A percentile compares a stretch with the other conserved stretches of the same genome.
phyloP scores from a whole-genome alignment of 306 rosid species.

The Hylodesmum podocarpum region DNA sequence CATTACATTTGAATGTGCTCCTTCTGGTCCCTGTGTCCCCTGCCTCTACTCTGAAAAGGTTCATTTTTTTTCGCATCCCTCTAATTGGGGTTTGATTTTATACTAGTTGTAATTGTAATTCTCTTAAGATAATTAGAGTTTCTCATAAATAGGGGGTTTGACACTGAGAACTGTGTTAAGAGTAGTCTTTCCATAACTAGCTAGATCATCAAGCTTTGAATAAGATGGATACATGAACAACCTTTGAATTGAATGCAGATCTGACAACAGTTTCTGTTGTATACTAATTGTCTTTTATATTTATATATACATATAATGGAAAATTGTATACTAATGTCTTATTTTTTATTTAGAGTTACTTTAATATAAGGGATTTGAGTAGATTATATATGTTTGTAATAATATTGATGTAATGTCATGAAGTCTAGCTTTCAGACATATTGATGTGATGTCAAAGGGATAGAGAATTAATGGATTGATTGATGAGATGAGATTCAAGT shows the following conservation, averaged over 20 bases:
- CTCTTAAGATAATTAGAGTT: not conserved
- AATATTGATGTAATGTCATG: too few species aligned
- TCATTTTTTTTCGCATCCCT: not conserved
- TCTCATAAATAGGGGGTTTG: not conserved
- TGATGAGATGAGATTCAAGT: conserved; percentile 21
- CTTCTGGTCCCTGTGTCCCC: conserved; percentile 89
- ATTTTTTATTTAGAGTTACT: conserved; percentile 12
- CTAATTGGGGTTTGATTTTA: not conserved
- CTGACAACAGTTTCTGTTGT: conserved; percentile 4
- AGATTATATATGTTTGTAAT: not conserved
- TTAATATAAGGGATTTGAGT: conserved; percentile 2
- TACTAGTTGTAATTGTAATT: not conserved
- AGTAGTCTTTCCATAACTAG: not conserved
- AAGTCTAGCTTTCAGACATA: not conserved
- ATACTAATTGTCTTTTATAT: not conserved
- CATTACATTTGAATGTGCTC: conserved; percentile 77
- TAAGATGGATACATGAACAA: conserved; percentile 3
- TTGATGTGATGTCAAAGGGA: conserved; percentile 25
- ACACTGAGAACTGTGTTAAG: not conserved
- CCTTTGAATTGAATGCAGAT: not conserved
- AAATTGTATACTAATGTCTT: not conserved
- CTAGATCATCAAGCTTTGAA: conserved; percentile 5
- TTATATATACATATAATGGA: too few species aligned
- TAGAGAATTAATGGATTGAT: not conserved
- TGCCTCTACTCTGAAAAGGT: conserved; percentile 94